These are phyloP conservation scores for Kurtzmaniella quercitrusa DNA, from an alignment of 1,139 yeast genomes.

Conservation along the genomic window DNA sequence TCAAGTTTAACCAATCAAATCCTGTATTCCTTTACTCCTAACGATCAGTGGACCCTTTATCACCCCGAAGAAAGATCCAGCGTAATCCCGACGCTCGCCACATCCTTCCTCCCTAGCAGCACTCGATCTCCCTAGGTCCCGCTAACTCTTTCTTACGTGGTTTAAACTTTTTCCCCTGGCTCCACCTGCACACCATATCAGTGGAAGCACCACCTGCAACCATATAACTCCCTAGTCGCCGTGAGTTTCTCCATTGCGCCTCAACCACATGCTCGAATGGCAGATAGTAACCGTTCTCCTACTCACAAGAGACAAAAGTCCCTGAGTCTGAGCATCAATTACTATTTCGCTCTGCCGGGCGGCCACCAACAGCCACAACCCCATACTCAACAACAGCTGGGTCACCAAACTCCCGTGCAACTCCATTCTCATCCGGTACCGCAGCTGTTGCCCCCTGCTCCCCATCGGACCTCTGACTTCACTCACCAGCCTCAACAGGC, in stretches of 20 bases:
- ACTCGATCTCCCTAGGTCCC: background rate
- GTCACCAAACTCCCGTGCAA: constrained; percentile 4
- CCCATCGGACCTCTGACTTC: background rate
- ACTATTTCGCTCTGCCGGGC: constrained; percentile 10
- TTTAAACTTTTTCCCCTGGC: background rate
- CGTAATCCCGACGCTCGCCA: no score
- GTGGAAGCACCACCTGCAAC: constrained; percentile 2
- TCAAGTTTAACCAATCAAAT: background rate
- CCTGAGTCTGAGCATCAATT: constrained; percentile 28
- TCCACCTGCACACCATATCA: constrained; percentile 1
- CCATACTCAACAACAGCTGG: constrained; percentile 7
- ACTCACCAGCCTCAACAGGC: background rate
- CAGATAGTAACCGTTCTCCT: constrained; percentile 12
- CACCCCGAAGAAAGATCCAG: no score
- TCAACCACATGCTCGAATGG: constrained; percentile 4
- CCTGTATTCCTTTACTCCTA: no score
- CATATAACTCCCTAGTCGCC: constrained; percentile 5
- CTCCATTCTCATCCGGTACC: constrained; percentile 3
- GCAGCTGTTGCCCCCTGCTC: constrained; percentile 2
- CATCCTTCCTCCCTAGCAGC: background rate
- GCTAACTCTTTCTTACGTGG: background rate
- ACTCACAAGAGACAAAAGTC: constrained; percentile 43
- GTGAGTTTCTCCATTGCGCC: constrained; percentile 7
- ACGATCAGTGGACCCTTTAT: no score
- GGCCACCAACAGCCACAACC: constrained; percentile 8